A percentile compares a stretch with the other conserved stretches of the same genome.
phyloP scores from a whole-genome alignment of 2,329 filamentous ascomycete species.

The Xylaria sp. region DNA sequence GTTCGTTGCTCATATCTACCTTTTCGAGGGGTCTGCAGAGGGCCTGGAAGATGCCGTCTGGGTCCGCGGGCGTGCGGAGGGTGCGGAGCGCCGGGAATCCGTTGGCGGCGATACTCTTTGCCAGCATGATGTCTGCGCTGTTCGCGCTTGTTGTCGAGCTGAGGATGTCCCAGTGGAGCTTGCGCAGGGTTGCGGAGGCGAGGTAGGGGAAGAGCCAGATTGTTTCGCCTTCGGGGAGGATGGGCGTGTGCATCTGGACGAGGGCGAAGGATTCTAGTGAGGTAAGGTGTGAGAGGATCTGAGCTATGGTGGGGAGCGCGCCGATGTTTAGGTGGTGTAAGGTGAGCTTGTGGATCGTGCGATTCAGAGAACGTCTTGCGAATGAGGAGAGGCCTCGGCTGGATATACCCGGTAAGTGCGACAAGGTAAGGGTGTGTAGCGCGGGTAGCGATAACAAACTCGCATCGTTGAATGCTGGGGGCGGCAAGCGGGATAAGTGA shows the following conservation, averaged over 20 bases:
- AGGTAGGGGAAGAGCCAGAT: constrained; percentile 62
- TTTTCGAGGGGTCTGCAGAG: constrained; percentile 60
- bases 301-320: constrained; percentile 51
- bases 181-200: constrained; percentile 47
- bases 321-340: constrained; percentile 53
- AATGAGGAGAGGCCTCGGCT: constrained; percentile 52
- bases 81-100: constrained; percentile 58
- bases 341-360: constrained; percentile 44
- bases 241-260: constrained; percentile 50
- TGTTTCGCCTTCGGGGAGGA: constrained; percentile 50
- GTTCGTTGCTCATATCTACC: constrained; percentile 47
- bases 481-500: constrained; percentile 53
- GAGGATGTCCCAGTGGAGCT: constrained; percentile 62
- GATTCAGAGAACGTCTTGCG: constrained; percentile 44
- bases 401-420: constrained; percentile 52
- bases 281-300: constrained; percentile 53
- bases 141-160: constrained; percentile 41
- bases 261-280: constrained; percentile 47
- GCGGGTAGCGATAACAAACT: constrained; percentile 51
- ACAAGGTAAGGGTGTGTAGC: constrained; percentile 51
- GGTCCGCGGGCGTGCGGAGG: constrained; percentile 62
- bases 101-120: constrained; percentile 50
- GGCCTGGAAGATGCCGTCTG: constrained; percentile 62
- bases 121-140: constrained; percentile 56
- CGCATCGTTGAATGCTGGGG: constrained; percentile 51